A percentile compares a stretch with the other conserved stretches of the same genome.
These are phyloP conservation scores for Coriaria nepalensis DNA, from an alignment of 306 rosid species.

Conservation along the genomic window DNA sequence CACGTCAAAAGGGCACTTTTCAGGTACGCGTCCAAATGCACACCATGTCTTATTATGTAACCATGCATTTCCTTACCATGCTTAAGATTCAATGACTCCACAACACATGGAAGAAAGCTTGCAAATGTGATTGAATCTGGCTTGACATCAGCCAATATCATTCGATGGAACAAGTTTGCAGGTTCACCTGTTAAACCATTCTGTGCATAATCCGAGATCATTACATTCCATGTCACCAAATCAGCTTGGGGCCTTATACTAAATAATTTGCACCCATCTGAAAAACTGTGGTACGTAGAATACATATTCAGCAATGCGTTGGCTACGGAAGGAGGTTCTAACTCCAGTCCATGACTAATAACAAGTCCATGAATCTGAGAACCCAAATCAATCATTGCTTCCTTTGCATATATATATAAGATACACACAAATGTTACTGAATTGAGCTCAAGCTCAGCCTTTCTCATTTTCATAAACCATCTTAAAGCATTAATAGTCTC, in stretches of 20 bases:
- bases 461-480: slow-evolving; percentile 43
- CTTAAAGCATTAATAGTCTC: slow-evolving; percentile 32
- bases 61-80: slow-evolving; percentile 53
- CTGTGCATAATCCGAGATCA: slow-evolving; percentile 58
- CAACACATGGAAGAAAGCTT: slow-evolving; percentile 56
- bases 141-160: slow-evolving; percentile 44
- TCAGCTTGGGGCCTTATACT: slow-evolving; percentile 36
- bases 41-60: slow-evolving; percentile 38
- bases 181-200: slow-evolving; percentile 50
- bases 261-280: slow-evolving; percentile 37
- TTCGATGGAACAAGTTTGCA: slow-evolving; percentile 28
- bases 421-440: slow-evolving; percentile 48
- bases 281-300: slow-evolving; percentile 41
- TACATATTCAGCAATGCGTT: slow-evolving; percentile 54
- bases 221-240: slow-evolving; percentile 62
- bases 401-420: slow-evolving; percentile 42
- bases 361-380: slow-evolving; percentile 61
- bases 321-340: slow-evolving; percentile 35
- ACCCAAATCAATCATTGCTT: slow-evolving; percentile 40
- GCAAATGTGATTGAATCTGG: slow-evolving; percentile 58
- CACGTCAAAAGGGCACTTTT: slow-evolving; percentile 55
- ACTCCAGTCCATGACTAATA: slow-evolving; percentile 40
- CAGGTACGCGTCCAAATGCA: slow-evolving; percentile 50
- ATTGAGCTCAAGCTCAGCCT: slow-evolving; percentile 24
- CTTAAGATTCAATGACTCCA: slow-evolving; percentile 31